Evolutionary conservation across 306 rosid species (phyloP).

Genomic region (Sechiopsis laciniata): DNA sequence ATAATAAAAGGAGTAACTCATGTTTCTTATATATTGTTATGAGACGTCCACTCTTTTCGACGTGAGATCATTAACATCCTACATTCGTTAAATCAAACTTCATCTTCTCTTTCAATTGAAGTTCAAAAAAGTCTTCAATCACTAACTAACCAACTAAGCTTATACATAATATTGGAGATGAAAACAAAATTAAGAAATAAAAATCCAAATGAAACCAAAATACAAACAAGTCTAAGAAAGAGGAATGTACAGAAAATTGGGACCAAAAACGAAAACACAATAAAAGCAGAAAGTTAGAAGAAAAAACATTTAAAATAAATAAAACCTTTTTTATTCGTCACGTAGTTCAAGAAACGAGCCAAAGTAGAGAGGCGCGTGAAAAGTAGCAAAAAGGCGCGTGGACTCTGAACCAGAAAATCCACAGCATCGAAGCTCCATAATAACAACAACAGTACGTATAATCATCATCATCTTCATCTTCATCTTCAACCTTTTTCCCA

Average conservation of each 20-base stretch:
- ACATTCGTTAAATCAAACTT: too few relatives aligned
- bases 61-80: too few relatives aligned
- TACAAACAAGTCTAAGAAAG: not conserved
- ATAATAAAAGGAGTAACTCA: too few relatives aligned
- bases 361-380: slow-evolving; percentile 1
- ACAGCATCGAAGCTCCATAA: slow-evolving; percentile 12
- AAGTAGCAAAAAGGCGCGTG: slow-evolving; percentile 4
- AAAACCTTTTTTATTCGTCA: not conserved
- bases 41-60: too few relatives aligned
- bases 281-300: not conserved
- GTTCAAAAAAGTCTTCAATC: too few relatives aligned
- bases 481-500: not conserved
- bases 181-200: too few relatives aligned
- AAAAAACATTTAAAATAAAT: too few relatives aligned
- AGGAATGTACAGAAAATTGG: not conserved
- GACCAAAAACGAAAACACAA: not conserved
- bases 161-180: too few relatives aligned
- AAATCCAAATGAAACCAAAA: too few relatives aligned
- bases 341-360: not conserved
- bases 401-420: not conserved
- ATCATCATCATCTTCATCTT: slow-evolving; percentile 2
- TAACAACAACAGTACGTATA: slow-evolving; percentile 12
- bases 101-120: too few relatives aligned
- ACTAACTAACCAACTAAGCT: too few relatives aligned
- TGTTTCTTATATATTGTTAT: too few relatives aligned